A percentile compares a stretch with the other conserved stretches of the same genome.
Conservation (phyloP, 1,284 basidiomycete genomes). For the Gymnopus androsaceus region DNA sequence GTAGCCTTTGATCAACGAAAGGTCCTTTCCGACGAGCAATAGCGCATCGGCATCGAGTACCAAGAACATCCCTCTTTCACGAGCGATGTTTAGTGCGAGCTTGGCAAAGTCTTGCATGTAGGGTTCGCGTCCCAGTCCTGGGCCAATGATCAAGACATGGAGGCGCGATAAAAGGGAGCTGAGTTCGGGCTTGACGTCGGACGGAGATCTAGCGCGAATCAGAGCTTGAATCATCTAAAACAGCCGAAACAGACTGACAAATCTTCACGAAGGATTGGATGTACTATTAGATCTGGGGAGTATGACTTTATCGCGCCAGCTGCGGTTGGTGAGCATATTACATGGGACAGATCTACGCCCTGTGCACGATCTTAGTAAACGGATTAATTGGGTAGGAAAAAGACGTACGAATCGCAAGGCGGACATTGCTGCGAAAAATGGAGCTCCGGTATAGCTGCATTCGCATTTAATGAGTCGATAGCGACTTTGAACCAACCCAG, state of each 20-base stretch:
- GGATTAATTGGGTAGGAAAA: not conserved
- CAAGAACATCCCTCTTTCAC: conserved; percentile 73
- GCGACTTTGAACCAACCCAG: not conserved
- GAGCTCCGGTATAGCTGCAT: conserved; percentile 88
- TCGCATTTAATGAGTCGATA: not conserved
- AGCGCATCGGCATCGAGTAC: conserved; percentile 94
- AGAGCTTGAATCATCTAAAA: conserved; percentile 3
- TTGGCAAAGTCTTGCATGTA: conserved; percentile 86
- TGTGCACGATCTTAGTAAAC: conserved; percentile 28
- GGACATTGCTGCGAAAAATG: conserved; percentile 90
- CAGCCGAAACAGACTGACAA: conserved; percentile 32
- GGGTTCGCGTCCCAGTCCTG: conserved; percentile 85
- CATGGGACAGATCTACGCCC: conserved; percentile 95
- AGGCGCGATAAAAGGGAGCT: conserved; percentile 78
- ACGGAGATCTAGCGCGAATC: conserved; percentile 38
- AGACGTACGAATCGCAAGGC: conserved; percentile 75
- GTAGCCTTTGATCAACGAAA: conserved; percentile 79
- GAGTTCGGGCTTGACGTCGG: conserved; percentile 59
- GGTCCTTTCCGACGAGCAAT: conserved; percentile 77
- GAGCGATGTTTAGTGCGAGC: conserved; percentile 55
- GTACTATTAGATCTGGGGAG: conserved; percentile 94
- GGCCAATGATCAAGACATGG: conserved; percentile 91
- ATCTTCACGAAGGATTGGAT: conserved; percentile 79
- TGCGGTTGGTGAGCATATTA: conserved; percentile 92
- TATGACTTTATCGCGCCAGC: conserved; percentile 94